Base-by-base conservation (phyloP, 768 basidiomycete genomes). In the Lenzites betulinus region DNA sequence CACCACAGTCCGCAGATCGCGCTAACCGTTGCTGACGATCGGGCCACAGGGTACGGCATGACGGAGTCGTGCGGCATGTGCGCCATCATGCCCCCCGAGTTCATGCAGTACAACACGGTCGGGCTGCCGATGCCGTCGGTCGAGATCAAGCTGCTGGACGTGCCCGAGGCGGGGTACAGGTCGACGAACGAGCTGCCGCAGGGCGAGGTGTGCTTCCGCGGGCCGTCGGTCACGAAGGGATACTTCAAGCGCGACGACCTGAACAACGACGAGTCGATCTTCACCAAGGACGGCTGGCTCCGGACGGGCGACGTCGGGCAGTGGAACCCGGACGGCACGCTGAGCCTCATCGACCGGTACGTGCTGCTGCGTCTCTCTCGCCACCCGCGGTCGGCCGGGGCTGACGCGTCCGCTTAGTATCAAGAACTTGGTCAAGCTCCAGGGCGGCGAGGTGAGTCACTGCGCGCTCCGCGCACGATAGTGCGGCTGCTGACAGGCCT, bases 1-100 rank as follows among this genome's bases (percentile, higher is more conserved):
- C 26, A 51, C 58, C 26, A 47, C 42, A 36, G 33, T 33, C 38
- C 48, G 33, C 26, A 28, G 22, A 22, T 11, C 28, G 30, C 25
- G 25, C 4, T 30, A 11, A 11, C 15, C 25, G n/a, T 41, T 44
- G 30, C 22, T 20, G 23, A 22, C 47, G 16, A 6, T 15, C 5
- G 30, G 11, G 30, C n/a, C 20, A 12, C 59, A 94, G 93, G 92
- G 53, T 96, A 95, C 69, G 95, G 96, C 35, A 88, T 98, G 86
- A 99, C 96, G n/a, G 96, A 98, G 71, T 88, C 92, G 1, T 88
- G 90, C 68, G 92, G 92, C 41, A 94, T 96, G 92, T 92, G 89
- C 69, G 81, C 86, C 26, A 83, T 98, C 64, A 80, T 97, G 23
- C 92, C 93, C 4, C 95, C 95, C 1, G 90, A 91, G 69, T 74